Evolutionary conservation across 495 filamentous ascomycete genomes (phyloP), one percentile per base, ranked within the genome.

Genomic region (Collariella sp.): DNA sequence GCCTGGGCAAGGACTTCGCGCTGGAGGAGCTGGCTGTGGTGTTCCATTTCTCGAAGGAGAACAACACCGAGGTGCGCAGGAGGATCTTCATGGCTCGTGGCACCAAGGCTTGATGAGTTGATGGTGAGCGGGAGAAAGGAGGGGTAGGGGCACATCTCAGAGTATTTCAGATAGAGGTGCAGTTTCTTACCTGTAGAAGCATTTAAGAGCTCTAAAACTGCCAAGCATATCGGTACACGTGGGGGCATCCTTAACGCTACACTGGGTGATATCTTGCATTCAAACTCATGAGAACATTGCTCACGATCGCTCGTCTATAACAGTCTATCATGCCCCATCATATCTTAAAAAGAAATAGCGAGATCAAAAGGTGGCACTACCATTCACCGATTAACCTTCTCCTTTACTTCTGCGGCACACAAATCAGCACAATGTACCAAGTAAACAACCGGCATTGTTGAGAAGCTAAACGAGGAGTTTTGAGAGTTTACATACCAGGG

Each of bases 1-100:
- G 81, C 0, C 63, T 77, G 19, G 69, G 63, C 1, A 56, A 55
- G 35, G 70, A 70, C 1, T 80, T 83, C 54, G 66, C 45, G 16
- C 61, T 76, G 20, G 56, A 70, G 52, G 58, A 68, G 24, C 55
- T 76, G 20, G 69, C 62, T 4, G 62, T 66, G 16, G 53, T 63
- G n/a, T 58, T 68, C 34, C 45, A 61, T 34, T 19, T 39, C 9
- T 26, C 20, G 4, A 38, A 41, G 7, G 59, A 60, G 38, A 11
- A 33, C 7, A 36, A 22, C 3, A 22, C 45, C 7, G 59, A 54
- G 31, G 56, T 59, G 43, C 26, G 19, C 24, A 56, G 63, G 44
- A 54, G 23, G 43, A 31, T 67, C 13, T 67, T 67, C 35, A 45
- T 67, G 15, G 63, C 65, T 5, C 52, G 65, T 7, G 65, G 65